These are phyloP conservation scores for Citrus unshiu DNA, from an alignment of 345 rosid species.

Conservation along the genomic window DNA sequence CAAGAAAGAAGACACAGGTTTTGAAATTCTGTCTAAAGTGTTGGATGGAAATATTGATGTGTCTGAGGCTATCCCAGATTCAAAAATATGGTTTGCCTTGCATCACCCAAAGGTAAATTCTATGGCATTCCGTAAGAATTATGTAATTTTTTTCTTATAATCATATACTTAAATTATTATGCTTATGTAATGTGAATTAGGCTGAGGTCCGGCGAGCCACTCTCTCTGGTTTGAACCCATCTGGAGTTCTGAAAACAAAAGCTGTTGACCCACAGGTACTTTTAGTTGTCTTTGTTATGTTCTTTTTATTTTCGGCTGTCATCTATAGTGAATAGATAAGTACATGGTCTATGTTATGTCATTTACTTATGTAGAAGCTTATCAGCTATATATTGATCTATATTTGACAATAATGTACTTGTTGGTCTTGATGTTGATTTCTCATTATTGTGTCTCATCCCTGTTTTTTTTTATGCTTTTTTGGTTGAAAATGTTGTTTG, in stretches of 20 bases:
- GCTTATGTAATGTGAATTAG: conserved; percentile 34
- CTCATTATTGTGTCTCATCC: not conserved
- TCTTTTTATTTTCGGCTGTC: not conserved
- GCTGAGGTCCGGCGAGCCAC: conserved; percentile 74
- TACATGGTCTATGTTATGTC: not conserved
- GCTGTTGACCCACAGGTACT: conserved; percentile 59
- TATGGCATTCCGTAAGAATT: conserved; percentile 4
- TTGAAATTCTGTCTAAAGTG: conserved; percentile 49
- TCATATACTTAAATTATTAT: conserved; percentile 9
- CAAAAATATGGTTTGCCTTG: conserved; percentile 80
- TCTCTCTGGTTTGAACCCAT: conserved; percentile 49
- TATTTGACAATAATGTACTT: not conserved
- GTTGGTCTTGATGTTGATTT: not conserved
- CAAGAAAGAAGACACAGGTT: conserved; percentile 46
- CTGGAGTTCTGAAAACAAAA: conserved; percentile 42
- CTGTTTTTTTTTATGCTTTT: not conserved
- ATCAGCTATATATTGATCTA: not conserved
- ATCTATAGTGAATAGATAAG: not conserved
- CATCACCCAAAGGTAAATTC: conserved; percentile 81
- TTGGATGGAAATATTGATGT: conserved; percentile 59
- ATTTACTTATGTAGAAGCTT: not conserved
- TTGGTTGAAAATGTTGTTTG: not conserved
- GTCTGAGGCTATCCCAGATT: conserved; percentile 44
- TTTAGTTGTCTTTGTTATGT: conserved; percentile 14
- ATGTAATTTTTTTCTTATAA: conserved; percentile 2